Evolutionary conservation across 2,329 filamentous ascomycete species (phyloP).

Genomic region (Acarospora socialis): DNA sequence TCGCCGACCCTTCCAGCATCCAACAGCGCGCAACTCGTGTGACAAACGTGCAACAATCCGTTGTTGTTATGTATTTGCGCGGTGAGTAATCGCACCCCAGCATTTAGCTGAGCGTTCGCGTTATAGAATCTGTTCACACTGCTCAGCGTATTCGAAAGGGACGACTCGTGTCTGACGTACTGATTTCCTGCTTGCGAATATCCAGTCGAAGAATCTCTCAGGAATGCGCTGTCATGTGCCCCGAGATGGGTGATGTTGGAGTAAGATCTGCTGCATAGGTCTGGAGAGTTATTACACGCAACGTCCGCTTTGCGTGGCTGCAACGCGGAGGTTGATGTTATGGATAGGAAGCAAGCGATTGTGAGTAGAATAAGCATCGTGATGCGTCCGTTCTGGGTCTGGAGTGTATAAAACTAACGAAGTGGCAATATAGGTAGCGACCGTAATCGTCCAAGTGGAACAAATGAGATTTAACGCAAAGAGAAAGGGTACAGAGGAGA

Average conservation of each 20-base stretch:
- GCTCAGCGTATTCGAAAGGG: too few relatives aligned
- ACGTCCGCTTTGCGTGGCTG: neutral
- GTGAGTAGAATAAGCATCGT: too few relatives aligned
- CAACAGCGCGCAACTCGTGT: neutral
- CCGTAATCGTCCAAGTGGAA: too few relatives aligned
- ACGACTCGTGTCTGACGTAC: neutral
- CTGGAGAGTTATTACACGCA: neutral
- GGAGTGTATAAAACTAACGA: too few relatives aligned
- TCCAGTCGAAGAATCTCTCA: neutral
- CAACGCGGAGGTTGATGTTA: too few relatives aligned
- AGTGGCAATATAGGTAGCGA: too few relatives aligned
- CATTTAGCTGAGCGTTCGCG: neutral
- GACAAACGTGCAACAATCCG: neutral
- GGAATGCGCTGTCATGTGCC: neutral
- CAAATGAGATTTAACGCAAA: too few relatives aligned
- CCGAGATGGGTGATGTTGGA: neutral
- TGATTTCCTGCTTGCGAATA: neutral
- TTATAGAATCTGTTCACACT: neutral
- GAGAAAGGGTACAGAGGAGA: too few relatives aligned
- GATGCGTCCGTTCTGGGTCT: too few relatives aligned
- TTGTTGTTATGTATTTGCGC: slow-evolving; percentile 1
- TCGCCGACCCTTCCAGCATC: neutral
- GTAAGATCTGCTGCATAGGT: neutral
- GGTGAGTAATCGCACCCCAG: neutral
- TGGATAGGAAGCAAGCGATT: too few relatives aligned